phyloP scores from a whole-genome alignment of 331 rosid genomes.

The Quercus tomentella region DNA sequence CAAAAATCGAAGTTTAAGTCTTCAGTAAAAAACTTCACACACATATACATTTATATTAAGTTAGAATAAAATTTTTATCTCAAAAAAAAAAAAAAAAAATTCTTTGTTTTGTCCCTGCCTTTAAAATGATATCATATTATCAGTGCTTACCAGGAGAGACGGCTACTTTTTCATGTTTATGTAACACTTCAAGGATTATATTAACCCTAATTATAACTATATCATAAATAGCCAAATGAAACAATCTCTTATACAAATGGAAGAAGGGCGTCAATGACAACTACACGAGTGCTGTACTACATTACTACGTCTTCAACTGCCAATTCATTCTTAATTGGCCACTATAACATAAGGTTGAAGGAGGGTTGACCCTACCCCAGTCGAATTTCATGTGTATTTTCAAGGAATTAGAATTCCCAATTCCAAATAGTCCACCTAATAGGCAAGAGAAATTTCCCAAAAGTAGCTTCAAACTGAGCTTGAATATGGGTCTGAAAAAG shows the following conservation, averaged over 20 bases:
- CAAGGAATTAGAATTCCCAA: slow-evolving; percentile 16
- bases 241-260: slow-evolving; percentile 24
- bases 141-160: slow-evolving; percentile 19
- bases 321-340: slow-evolving; percentile 6
- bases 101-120: neutral
- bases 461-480: neutral
- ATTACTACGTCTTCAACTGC: slow-evolving; percentile 2
- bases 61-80: too few species aligned
- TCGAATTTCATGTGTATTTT: slow-evolving; percentile 16
- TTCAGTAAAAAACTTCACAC: too few species aligned
- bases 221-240: neutral
- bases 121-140: slow-evolving; percentile 17
- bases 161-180: slow-evolving; percentile 9
- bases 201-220: slow-evolving; percentile 9
- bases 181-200: neutral
- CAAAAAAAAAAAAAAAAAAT: too few species aligned
- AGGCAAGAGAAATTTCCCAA: neutral
- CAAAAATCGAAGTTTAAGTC: accelerated
- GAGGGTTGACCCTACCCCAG: neutral
- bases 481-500: neutral
- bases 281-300: slow-evolving; percentile 44
- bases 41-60: too few species aligned
- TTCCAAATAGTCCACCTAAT: neutral
- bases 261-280: slow-evolving; percentile 43
- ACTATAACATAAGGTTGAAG: neutral